Evolutionary conservation across 768 basidiomycete genomes (phyloP).

Genomic region (Rhodotorula sphaerocarpa): DNA sequence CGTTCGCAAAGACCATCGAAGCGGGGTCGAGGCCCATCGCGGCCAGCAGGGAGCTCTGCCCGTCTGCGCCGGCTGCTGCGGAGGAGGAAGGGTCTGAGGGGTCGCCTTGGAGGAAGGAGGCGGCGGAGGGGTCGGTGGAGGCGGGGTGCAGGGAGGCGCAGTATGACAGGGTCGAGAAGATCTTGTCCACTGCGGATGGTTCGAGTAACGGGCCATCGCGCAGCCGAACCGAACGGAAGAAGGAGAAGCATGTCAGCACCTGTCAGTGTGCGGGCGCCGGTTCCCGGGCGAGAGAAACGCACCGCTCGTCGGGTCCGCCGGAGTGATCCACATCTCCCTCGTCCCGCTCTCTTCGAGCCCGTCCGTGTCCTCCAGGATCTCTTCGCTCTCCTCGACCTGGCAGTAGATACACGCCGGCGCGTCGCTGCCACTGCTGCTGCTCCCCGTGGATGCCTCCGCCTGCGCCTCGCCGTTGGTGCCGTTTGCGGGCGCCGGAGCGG

Average conservation of each 20-base stretch:
- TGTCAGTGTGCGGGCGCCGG: neutral
- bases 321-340: constrained; percentile 69
- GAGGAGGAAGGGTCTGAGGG: neutral
- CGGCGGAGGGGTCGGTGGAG: neutral
- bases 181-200: constrained; percentile 58
- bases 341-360: constrained; percentile 21
- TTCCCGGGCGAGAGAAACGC: constrained; percentile 41
- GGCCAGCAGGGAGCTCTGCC: constrained; percentile 17
- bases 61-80: neutral
- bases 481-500: constrained; percentile 2
- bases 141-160: constrained; percentile 75
- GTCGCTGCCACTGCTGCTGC: no score
- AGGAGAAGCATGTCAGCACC: neutral
- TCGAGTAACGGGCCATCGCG: no score
- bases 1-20: constrained; percentile 28
- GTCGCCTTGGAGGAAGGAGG: constrained; percentile 8
- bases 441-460: neutral
- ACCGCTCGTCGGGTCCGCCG: constrained; percentile 56
- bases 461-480: neutral
- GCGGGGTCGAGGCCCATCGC: constrained; percentile 35
- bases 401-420: constrained; percentile 81
- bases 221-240: no score
- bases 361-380: constrained; percentile 37
- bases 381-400: constrained; percentile 63
- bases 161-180: constrained; percentile 75